Evolutionary conservation across 306 rosid species (phyloP).

Genomic region (Lathyrus sativus): DNA sequence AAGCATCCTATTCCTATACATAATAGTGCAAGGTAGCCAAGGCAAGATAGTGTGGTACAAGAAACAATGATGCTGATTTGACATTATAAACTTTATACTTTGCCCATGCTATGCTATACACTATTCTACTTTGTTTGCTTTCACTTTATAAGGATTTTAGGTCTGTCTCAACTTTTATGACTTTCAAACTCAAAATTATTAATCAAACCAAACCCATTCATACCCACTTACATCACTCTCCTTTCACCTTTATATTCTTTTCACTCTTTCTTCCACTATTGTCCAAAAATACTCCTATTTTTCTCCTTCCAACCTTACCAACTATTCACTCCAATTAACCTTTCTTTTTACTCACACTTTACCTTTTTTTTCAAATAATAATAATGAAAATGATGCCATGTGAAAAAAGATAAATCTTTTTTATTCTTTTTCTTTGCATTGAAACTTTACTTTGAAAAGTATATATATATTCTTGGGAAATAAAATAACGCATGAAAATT

Average conservation of each 20-base stretch:
- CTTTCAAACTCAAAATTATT: slow-evolving; percentile 36
- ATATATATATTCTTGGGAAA: too few relatives aligned
- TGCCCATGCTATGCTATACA: slow-evolving; percentile 33
- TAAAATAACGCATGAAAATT: neutral
- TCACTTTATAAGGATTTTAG: slow-evolving; percentile 44
- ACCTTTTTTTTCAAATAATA: neutral
- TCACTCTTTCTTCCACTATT: slow-evolving; percentile 34
- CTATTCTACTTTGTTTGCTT: slow-evolving; percentile 20
- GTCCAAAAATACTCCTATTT: slow-evolving; percentile 7
- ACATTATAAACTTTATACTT: slow-evolving; percentile 42
- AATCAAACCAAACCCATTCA: slow-evolving; percentile 41
- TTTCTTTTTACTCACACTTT: slow-evolving; percentile 1
- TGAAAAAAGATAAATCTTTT: slow-evolving; percentile 1
- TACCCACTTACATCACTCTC: slow-evolving; percentile 28
- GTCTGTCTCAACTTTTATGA: slow-evolving; percentile 47
- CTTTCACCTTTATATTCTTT: slow-evolving; percentile 10
- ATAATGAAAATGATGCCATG: neutral
- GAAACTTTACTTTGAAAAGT: neutral
- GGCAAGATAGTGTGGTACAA: slow-evolving; percentile 45
- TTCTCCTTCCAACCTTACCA: slow-evolving; percentile 9
- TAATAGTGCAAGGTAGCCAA: slow-evolving; percentile 31
- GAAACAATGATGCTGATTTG: slow-evolving; percentile 50
- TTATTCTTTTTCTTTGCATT: neutral
- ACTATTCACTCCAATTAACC: slow-evolving; percentile 9
- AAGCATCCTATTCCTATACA: slow-evolving; percentile 47